These are phyloP conservation scores for Aspergillus texensis DNA, from an alignment of 2,329 filamentous ascomycete genomes.

Conservation along the genomic window DNA sequence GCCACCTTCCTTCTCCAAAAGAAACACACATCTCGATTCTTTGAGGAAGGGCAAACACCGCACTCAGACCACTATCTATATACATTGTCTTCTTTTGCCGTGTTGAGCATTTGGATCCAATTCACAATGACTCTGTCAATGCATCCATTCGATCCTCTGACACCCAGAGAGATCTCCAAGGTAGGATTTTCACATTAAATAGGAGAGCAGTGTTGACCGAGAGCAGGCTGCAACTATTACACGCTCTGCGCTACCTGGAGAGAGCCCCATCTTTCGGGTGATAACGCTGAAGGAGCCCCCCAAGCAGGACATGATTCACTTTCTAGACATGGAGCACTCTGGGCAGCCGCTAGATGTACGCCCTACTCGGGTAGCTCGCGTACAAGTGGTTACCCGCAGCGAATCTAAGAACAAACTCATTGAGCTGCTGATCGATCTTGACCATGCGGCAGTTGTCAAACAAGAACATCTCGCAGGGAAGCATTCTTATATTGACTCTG, in stretches of 20 bases:
- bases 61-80: neutral
- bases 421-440: slow-evolving; percentile 29
- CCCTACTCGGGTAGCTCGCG: slow-evolving; percentile 44
- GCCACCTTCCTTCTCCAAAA: neutral
- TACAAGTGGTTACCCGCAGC: slow-evolving; percentile 35
- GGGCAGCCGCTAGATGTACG: slow-evolving; percentile 18
- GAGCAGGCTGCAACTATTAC: slow-evolving; percentile 34
- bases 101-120: neutral
- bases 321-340: slow-evolving; percentile 49
- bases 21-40: neutral
- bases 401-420: slow-evolving; percentile 20
- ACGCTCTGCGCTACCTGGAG: slow-evolving; percentile 36
- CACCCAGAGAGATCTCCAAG: slow-evolving; percentile 32
- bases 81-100: neutral
- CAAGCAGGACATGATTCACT: slow-evolving; percentile 52
- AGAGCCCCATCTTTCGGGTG: slow-evolving; percentile 50
- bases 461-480: slow-evolving; percentile 26
- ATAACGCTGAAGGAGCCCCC: slow-evolving; percentile 55
- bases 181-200: slow-evolving; percentile 12
- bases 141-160: slow-evolving; percentile 37
- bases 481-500: slow-evolving; percentile 36
- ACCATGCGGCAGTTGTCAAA: slow-evolving; percentile 13
- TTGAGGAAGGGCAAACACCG: neutral
- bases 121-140: slow-evolving; percentile 20
- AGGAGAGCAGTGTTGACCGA: neutral